Evolutionary conservation across 768 basidiomycete species (phyloP).

Genomic region (Leccinum rimulosum): DNA sequence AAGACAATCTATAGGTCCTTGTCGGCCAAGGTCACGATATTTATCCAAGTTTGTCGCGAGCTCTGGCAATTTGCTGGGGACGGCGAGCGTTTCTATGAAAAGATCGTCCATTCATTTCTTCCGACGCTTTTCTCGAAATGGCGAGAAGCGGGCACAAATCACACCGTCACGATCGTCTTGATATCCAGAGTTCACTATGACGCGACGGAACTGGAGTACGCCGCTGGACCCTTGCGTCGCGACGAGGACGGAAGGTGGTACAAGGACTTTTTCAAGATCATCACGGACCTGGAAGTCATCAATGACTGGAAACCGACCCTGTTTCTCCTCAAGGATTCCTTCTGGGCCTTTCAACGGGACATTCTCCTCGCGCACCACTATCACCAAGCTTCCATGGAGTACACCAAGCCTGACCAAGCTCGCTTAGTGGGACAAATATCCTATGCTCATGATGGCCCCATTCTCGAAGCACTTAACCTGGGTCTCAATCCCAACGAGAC

Average conservation of each 20-base stretch:
- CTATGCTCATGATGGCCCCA: constrained; percentile 88
- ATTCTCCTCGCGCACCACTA: constrained; percentile 89
- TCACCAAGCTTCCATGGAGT: constrained; percentile 61
- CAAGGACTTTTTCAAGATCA: constrained; percentile 96
- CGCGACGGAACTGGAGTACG: constrained; percentile 71
- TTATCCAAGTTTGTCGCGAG: constrained; percentile 95
- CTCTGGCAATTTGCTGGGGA: constrained; percentile 97
- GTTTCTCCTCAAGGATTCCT: constrained; percentile 82
- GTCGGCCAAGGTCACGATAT: constrained; percentile 89
- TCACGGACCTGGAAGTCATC: constrained; percentile 87
- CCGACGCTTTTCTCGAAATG: constrained; percentile 85
- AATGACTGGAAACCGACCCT: constrained; percentile 87
- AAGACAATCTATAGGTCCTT: constrained; percentile 88
- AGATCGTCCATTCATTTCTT: constrained; percentile 96
- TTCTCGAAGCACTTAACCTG: constrained; percentile 94
- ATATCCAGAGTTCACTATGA: constrained; percentile 93
- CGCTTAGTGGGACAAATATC: constrained; percentile 78
- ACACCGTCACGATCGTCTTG: constrained; percentile 91
- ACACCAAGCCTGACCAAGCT: constrained; percentile 44
- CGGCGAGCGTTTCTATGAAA: constrained; percentile 93
- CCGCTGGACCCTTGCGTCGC: constrained; percentile 73
- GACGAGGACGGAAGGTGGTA: constrained; percentile 81
- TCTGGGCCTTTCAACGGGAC: constrained; percentile 89
- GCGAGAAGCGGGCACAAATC: constrained; percentile 82
- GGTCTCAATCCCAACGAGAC: constrained; percentile 90